Evolutionary conservation across 345 rosid genomes (phyloP).

Genomic region (Garcia nutans): DNA sequence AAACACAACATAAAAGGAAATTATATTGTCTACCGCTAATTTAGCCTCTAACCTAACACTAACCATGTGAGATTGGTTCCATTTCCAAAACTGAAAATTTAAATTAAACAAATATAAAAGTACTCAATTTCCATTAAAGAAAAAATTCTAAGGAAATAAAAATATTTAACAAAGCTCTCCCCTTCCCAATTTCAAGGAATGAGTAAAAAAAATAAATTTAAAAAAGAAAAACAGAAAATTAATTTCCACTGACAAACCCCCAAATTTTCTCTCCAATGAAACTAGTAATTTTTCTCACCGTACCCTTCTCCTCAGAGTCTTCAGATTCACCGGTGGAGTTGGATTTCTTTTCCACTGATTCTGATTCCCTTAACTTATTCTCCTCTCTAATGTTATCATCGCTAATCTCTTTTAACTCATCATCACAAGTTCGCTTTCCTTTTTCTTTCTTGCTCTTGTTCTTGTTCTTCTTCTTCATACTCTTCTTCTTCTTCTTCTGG

Average conservation of each 20-base stretch:
- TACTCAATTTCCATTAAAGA: not conserved
- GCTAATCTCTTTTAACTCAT: not conserved
- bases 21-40: no score
- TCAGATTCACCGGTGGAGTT: not conserved
- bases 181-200: not conserved
- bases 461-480: conserved; percentile 15
- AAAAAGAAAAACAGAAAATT: not conserved
- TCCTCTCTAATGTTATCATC: not conserved
- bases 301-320: conserved; percentile 25
- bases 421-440: conserved; percentile 17
- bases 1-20: no score
- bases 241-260: conserved; percentile 21
- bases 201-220: not conserved
- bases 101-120: not conserved
- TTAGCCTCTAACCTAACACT: no score
- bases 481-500: conserved; percentile 19
- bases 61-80: not conserved
- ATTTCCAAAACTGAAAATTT: not conserved
- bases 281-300: conserved; percentile 33
- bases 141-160: not conserved
- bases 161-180: not conserved
- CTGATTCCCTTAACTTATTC: conserved; percentile 9
- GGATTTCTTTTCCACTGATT: not conserved
- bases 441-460: not conserved
- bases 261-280: conserved; percentile 40